Base-by-base conservation (phyloP, 1,284 basidiomycete genomes). In the Tilletia setariae region DNA sequence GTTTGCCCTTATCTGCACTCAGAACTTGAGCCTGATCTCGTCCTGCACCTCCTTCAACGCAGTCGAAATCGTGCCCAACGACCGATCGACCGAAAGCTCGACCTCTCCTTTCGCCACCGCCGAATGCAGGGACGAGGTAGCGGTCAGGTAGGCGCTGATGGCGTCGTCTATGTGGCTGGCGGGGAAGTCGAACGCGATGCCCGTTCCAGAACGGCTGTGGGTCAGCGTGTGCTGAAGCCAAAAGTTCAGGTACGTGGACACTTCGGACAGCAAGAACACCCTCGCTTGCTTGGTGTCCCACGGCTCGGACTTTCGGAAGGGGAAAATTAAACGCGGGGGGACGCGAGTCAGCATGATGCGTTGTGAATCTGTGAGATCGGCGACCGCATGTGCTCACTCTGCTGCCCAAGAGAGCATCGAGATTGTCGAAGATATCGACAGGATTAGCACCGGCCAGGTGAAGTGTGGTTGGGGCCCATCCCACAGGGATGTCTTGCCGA, bases 381-480 rank as follows among this genome's bases (percentile, higher is more conserved):
- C 4, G 40, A 35, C n/a, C 71, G 79, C 91, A 91, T 84, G 92
- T 90, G 44, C 90, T 91, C 76, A 61, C 56, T 1, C 56, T 25
- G 35, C 56, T 61, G 56, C 92, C 90, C 72, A 94, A 91, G 86
- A 94, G 90, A 78, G 90, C 89, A 76, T 93, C 90, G 72, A 93
- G 86, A 30, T 91, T 88, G 74, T 92, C 90, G 87, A 92, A 94
- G 69, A 93, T 87, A 67, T 91, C 89, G 35, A 87, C 86, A 75
- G 88, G 89, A 3, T 91, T 89, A 8, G 92, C 88, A 0, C 89
- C 88, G 49, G 90, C 93, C 78, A 91, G 88, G 25, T 89, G 86
- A 68, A 96, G 84, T 61, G 91, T 86, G 63, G 89, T 86, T 2
- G 91, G 87, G 0, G 89, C 89, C 93, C 93, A 96, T 7, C 91